phyloP scores from a whole-genome alignment of 192 early-diverging fungal genomes.

The Umbelopsis ramanniana region DNA sequence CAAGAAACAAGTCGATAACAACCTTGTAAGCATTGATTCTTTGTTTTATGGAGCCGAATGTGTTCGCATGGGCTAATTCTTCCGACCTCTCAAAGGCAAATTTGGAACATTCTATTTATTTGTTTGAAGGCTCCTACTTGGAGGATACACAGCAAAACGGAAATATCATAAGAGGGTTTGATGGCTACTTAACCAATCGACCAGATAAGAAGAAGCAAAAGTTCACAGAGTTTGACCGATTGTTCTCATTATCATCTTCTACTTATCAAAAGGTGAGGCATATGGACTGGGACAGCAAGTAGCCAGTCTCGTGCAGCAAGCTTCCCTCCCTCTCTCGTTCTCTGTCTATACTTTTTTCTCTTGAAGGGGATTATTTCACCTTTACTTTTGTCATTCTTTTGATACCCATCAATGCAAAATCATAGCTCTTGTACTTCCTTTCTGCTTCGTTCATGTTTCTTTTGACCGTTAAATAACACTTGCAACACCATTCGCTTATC shows the following conservation, averaged over 20 bases:
- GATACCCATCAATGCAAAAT: background rate
- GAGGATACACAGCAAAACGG: slow-evolving; percentile 85
- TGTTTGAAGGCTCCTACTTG: slow-evolving; percentile 87
- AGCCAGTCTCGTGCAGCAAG: background rate
- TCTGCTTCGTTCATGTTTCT: no score
- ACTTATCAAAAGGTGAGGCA: slow-evolving; percentile 45
- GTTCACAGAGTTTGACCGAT: slow-evolving; percentile 78
- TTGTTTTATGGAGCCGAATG: background rate
- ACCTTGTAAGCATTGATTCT: slow-evolving; percentile 53
- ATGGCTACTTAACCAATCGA: slow-evolving; percentile 76
- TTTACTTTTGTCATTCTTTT: background rate
- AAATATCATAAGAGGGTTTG: slow-evolving; percentile 90
- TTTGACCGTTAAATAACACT: background rate
- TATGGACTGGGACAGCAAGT: slow-evolving; percentile 20
- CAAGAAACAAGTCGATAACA: slow-evolving; percentile 82
- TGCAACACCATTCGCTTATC: background rate
- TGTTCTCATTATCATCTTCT: slow-evolving; percentile 77
- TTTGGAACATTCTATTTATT: slow-evolving; percentile 81
- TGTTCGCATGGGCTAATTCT: background rate
- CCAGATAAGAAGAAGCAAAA: slow-evolving; percentile 66
- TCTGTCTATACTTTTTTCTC: background rate
- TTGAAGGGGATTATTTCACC: background rate
- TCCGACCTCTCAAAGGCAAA: slow-evolving; percentile 47
- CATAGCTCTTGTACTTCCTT: background rate
- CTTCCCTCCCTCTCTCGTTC: background rate